phyloP scores from a whole-genome alignment of 495 filamentous ascomycete species.

The Aspergillus asperescens region DNA sequence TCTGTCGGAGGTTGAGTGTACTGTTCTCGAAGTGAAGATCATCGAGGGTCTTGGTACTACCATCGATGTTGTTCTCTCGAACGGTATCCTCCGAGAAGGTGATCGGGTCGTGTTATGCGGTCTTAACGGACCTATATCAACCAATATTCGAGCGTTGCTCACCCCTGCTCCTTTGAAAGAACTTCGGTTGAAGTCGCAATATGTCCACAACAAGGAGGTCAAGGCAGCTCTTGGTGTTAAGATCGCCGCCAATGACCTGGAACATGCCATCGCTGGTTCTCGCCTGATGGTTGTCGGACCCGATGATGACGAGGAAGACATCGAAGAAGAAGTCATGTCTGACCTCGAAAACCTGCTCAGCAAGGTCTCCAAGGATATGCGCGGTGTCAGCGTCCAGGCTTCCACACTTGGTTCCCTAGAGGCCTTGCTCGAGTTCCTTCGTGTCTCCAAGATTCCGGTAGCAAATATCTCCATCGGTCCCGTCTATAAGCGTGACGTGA shows the following conservation, averaged over 20 bases:
- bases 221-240: slow-evolving; percentile 98
- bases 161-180: slow-evolving; percentile 94
- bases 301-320: slow-evolving; percentile 92
- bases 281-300: slow-evolving; percentile 88
- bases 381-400: slow-evolving; percentile 94
- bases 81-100: slow-evolving; percentile 91
- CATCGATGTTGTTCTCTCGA: slow-evolving; percentile 95
- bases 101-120: slow-evolving; percentile 94
- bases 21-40: slow-evolving; percentile 97
- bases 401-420: slow-evolving; percentile 97
- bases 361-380: slow-evolving; percentile 82
- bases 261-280: slow-evolving; percentile 95
- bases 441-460: slow-evolving; percentile 91
- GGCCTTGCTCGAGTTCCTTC: slow-evolving; percentile 93
- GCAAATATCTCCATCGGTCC: slow-evolving; percentile 96
- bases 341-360: slow-evolving; percentile 88
- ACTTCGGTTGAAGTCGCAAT: slow-evolving; percentile 85
- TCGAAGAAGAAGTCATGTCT: slow-evolving; percentile 93
- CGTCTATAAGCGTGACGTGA: slow-evolving; percentile 97
- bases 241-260: slow-evolving; percentile 93
- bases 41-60: slow-evolving; percentile 98
- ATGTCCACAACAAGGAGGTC: slow-evolving; percentile 98
- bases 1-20: slow-evolving; percentile 93
- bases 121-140: slow-evolving; percentile 87
- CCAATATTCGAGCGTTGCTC: slow-evolving; percentile 92